Percentiles rank a stretch among this genome's conserved stretches.
Conservation (phyloP, 2,329 filamentous ascomycete species). For the Xylaria sp. region DNA sequence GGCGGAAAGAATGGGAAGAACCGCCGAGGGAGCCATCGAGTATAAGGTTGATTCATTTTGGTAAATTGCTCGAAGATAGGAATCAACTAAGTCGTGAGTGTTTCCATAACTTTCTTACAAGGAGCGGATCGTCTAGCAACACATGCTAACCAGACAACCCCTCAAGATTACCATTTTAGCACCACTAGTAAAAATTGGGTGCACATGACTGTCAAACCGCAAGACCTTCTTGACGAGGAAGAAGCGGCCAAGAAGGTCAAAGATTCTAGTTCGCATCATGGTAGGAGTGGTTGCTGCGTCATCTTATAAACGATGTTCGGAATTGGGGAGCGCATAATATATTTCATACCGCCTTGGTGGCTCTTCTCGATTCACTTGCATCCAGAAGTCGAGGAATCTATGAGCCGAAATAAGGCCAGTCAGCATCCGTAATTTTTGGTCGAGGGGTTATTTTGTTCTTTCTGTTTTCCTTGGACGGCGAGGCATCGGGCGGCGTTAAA, state of each 20-base stretch:
- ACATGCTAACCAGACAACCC: conserved; percentile 14
- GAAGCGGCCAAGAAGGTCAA: conserved; percentile 72
- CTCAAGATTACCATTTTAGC: conserved; percentile 73
- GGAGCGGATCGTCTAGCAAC: conserved; percentile 6
- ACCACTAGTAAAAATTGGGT: conserved; percentile 73
- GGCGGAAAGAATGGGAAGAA: conserved; percentile 91
- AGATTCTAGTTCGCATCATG: conserved; percentile 45
- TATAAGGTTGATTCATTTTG: conserved; percentile 92
- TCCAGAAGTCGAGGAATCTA: conserved; percentile 12
- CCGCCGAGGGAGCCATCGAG: conserved; percentile 87
- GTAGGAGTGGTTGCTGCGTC: conserved; percentile 50
- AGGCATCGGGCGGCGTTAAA: conserved; percentile 40
- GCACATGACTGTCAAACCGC: conserved; percentile 81
- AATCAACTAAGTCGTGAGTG: conserved; percentile 80
- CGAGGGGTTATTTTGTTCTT: conserved; percentile 10
- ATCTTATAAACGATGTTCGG: conserved; percentile 46
- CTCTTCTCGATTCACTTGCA: conserved; percentile 19
- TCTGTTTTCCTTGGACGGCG: conserved; percentile 26
- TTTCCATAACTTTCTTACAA: not conserved
- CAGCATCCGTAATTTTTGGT: conserved; percentile 29
- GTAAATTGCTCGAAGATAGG: conserved; percentile 90
- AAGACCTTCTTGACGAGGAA: conserved; percentile 77
- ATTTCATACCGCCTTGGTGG: conserved; percentile 15
- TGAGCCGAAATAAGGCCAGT: conserved; percentile 13
- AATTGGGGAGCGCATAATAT: conserved; percentile 4